Evolutionary conservation across 345 rosid genomes (phyloP).

Genomic region (Carallia brachiata): DNA sequence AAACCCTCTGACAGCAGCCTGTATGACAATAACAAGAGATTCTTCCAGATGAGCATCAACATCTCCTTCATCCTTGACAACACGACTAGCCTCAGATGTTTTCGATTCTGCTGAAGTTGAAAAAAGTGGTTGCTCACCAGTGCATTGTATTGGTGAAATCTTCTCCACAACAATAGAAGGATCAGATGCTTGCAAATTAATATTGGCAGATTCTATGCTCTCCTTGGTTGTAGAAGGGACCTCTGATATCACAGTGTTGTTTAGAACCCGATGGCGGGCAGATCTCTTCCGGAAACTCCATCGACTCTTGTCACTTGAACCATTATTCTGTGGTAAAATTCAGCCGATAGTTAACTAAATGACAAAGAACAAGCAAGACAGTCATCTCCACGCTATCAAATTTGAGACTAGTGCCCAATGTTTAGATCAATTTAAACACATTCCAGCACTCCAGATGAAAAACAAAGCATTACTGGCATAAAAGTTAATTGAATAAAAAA

Average conservation of each 20-base stretch:
- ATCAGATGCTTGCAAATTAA: conserved; percentile 35
- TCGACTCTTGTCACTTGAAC: conserved; percentile 46
- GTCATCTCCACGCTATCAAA: not conserved
- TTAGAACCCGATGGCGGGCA: conserved; percentile 61
- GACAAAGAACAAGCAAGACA: not conserved
- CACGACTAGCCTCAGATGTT: conserved; percentile 26
- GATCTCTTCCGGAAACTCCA: conserved; percentile 79
- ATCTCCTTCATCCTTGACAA: conserved; percentile 25
- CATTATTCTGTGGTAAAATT: conserved; percentile 40
- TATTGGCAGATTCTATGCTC: conserved; percentile 36
- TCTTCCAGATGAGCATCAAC: conserved; percentile 37
- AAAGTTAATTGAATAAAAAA: not conserved
- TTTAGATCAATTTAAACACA: not conserved
- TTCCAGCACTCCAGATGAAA: not conserved
- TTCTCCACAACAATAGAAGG: conserved; percentile 34
- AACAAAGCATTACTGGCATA: not conserved
- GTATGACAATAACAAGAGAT: conserved; percentile 48
- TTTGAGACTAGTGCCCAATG: not conserved
- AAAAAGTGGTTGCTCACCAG: conserved; percentile 44
- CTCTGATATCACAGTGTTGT: conserved; percentile 53
- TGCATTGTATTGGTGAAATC: conserved; percentile 26
- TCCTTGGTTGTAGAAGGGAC: conserved; percentile 36
- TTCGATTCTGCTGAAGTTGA: conserved; percentile 28
- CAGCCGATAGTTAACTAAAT: conserved; percentile 11
- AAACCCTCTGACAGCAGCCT: conserved; percentile 54